Percentiles rank a stretch among this genome's conserved stretches.
Evolutionary conservation across 768 basidiomycete genomes (phyloP).

Genomic region (Psilocybe cyanescens): DNA sequence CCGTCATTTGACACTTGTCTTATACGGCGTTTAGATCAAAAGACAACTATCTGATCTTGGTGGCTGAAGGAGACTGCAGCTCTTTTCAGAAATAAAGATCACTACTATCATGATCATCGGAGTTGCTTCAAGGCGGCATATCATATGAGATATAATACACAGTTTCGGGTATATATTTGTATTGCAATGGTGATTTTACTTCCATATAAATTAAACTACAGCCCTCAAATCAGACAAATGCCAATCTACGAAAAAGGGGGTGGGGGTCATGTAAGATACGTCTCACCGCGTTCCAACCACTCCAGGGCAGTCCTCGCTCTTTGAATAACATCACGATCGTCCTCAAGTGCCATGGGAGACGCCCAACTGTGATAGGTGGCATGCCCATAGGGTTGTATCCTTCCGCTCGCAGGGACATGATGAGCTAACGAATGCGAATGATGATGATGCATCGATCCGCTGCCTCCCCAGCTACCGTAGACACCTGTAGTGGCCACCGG

Average conservation of each 20-base stretch:
- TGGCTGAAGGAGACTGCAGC: not conserved
- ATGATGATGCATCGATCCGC: conserved; percentile 23
- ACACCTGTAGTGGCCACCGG: not conserved
- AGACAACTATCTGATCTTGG: not conserved
- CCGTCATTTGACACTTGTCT: not conserved
- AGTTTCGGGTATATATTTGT: not conserved
- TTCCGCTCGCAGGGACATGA: conserved; percentile 5
- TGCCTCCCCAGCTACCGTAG: conserved; percentile 29
- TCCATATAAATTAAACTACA: not conserved
- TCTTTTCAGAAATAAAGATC: no score
- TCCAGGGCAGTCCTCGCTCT: conserved; percentile 60
- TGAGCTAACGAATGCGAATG: conserved; percentile 12
- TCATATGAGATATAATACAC: not conserved
- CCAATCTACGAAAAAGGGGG: not conserved
- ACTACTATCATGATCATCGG: no score
- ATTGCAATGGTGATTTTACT: not conserved
- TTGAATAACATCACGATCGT: conserved; percentile 63
- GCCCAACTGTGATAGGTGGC: conserved; percentile 12
- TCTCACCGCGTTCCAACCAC: conserved; percentile 46
- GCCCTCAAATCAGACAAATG: not conserved
- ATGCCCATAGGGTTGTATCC: conserved; percentile 4
- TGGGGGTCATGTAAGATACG: conserved; percentile 20
- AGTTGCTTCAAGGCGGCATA: not conserved
- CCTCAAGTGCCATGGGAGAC: conserved; percentile 43
- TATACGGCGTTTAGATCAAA: not conserved